A percentile compares a stretch with the other conserved stretches of the same genome.
Conservation (phyloP, 805 yeast genomes). For the Candida maesae region DNA sequence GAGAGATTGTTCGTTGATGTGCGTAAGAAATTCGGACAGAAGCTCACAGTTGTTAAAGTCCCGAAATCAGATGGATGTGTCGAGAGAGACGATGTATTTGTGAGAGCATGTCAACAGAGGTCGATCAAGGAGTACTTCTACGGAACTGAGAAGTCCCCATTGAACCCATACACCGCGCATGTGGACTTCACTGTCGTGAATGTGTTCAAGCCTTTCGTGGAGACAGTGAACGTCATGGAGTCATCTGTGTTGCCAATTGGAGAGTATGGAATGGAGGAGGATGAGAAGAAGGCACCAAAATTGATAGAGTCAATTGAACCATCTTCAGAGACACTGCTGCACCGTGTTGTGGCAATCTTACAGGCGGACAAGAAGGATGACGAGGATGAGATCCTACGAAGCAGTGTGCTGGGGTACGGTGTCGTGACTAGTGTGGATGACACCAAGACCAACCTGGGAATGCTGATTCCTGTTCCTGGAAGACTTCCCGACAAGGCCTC, state of each 20-base stretch:
- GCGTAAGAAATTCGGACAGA: constrained; percentile 43
- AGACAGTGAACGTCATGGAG: constrained; percentile 11
- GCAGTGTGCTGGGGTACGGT: constrained; percentile 78
- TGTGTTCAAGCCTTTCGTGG: constrained; percentile 51
- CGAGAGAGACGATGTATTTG: constrained; percentile 64
- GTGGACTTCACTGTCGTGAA: constrained; percentile 58
- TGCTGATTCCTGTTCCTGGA: constrained; percentile 87
- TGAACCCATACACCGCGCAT: constrained; percentile 85
- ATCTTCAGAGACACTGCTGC: constrained; percentile 56
- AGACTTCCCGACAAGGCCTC: constrained; percentile 71
- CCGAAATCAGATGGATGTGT: constrained; percentile 75
- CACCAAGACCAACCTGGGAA: constrained; percentile 57
- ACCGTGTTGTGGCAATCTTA: constrained; percentile 67
- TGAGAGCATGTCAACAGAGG: constrained; percentile 69
- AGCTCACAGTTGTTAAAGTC: constrained; percentile 46
- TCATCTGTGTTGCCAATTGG: constrained; percentile 28
- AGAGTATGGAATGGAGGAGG: constrained; percentile 26
- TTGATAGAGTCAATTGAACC: constrained; percentile 38
- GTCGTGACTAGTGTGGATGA: constrained; percentile 59
- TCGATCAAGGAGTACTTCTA: constrained; percentile 86
- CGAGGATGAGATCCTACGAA: constrained; percentile 43
- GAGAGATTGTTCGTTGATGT: constrained; percentile 67
- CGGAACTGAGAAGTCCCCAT: constrained; percentile 60
- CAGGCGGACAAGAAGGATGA: constrained; percentile 46
- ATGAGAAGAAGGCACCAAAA: constrained; percentile 26